Evolutionary conservation across 192 early-diverging fungal genomes (phyloP), one percentile per base, ranked within the genome.

Genomic region (Neocallimastix lanati): DNA sequence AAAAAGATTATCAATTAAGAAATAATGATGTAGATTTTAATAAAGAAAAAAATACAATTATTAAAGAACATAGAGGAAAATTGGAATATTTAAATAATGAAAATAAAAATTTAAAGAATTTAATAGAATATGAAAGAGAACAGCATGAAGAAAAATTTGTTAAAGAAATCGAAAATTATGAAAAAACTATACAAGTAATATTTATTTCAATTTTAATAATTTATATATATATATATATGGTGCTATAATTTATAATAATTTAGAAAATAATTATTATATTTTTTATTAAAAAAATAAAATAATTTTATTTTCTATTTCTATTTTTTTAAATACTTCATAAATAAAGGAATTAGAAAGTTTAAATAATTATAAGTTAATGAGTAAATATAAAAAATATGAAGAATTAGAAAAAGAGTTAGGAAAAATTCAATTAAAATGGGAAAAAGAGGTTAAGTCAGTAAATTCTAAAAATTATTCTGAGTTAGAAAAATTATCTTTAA

Each of bases 11-110:
- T 82, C 90, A 91, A 80, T 82, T 91, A 25, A 79, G 89, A 28
- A 81, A 90, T 25, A 91, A 91, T 80, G 90, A 91, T 80, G 88
- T 91, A 86, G 89, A 90, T 81, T 90, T 88, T 82, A 90, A 88
- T 83, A 89, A 91, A 81, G 89, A 90, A 81, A 86, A 90, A 80
- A 90, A 89, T 79, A 85, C 88, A 81, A 82, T 87, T 21, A 90
- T 88, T 12, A 89, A 91, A 90, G 83, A 89, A 87, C 80, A 87
- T 86, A 82, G 85, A 90, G 81, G 90, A 90, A 81, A 90, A 90
- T 80, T 87, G 88, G 77, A 85, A 86, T 18, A 80, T 90, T 18
- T 88, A 89, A 79, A 90, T 90, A 83, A 89, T 88, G 50, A 67
- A n/a, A 67, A 67, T 67, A 67, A 67, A n/a, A 67, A 67, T 11